A percentile compares a stretch with the other conserved stretches of the same genome.
phyloP scores from a whole-genome alignment of 2,329 filamentous ascomycete genomes.

The Aspergillus sojae region DNA sequence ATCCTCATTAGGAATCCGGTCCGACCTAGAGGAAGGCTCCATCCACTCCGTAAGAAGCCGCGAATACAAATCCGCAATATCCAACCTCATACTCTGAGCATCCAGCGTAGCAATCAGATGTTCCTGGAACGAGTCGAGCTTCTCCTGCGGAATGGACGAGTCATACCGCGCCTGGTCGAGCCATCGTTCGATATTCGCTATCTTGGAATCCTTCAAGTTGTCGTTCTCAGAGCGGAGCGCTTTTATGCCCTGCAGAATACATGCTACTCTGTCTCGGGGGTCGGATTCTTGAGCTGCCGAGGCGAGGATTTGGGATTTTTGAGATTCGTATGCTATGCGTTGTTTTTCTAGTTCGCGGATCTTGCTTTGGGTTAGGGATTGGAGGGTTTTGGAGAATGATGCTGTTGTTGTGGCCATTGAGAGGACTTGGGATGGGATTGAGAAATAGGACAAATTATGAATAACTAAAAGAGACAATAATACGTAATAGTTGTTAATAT shows the following conservation, averaged over 20 bases:
- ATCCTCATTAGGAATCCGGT: constrained; percentile 18
- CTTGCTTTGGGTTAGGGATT: constrained; percentile 27
- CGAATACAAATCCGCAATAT: constrained; percentile 32
- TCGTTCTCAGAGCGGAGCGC: constrained; percentile 17
- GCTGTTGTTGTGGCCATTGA: constrained; percentile 6
- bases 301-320: constrained; percentile 20
- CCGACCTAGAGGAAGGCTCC: constrained; percentile 16
- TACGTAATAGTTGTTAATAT: too few species aligned
- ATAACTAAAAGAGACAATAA: background rate
- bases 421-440: background rate
- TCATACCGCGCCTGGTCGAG: constrained; percentile 42
- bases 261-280: constrained; percentile 5
- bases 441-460: background rate
- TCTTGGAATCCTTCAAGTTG: constrained; percentile 7
- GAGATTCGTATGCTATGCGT: constrained; percentile 18
- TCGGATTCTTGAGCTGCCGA: constrained; percentile 10
- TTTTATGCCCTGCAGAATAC: constrained; percentile 16
- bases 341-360: constrained; percentile 32
- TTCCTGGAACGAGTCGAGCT: constrained; percentile 34
- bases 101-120: constrained; percentile 37
- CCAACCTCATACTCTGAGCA: constrained; percentile 39
- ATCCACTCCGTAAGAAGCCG: constrained; percentile 47
- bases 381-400: constrained; percentile 20
- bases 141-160: constrained; percentile 36
- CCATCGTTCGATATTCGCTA: constrained; percentile 39